phyloP scores from a whole-genome alignment of 257 asterid genomes.

The Salvia splendens region DNA sequence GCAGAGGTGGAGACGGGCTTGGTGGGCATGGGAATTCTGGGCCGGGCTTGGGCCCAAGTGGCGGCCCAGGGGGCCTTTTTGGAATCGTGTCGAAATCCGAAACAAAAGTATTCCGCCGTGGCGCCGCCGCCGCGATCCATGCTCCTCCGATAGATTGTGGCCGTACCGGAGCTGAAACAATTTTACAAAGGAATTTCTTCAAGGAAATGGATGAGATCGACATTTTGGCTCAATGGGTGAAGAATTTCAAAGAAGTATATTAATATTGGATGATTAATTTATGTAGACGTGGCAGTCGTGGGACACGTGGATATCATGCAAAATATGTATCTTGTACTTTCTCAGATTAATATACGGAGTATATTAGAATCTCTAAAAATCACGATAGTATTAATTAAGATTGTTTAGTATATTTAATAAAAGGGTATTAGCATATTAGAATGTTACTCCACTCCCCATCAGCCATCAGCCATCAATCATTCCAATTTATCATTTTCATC shows the following conservation, averaged over 20 bases:
- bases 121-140: slow-evolving; percentile 26
- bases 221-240: background rate
- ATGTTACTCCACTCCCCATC: too few relatives aligned
- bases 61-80: slow-evolving; percentile 47
- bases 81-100: slow-evolving; percentile 46
- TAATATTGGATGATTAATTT: background rate
- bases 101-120: slow-evolving; percentile 5
- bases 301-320: slow-evolving; percentile 36
- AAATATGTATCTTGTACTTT: background rate
- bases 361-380: too few relatives aligned
- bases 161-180: background rate
- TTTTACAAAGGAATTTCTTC: background rate
- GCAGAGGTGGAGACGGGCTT: slow-evolving; percentile 44
- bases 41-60: slow-evolving; percentile 45
- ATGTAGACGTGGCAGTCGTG: slow-evolving; percentile 20
- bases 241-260: background rate
- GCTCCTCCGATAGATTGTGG: slow-evolving; percentile 13
- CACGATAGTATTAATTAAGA: too few relatives aligned
- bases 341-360: too few relatives aligned
- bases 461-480: too few relatives aligned
- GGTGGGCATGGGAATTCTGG: slow-evolving; percentile 51
- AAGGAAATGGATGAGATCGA: slow-evolving; percentile 15
- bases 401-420: too few relatives aligned
- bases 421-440: too few relatives aligned
- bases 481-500: too few relatives aligned